Base-by-base conservation (phyloP, 306 rosid genomes). In the Argentina anserina region DNA sequence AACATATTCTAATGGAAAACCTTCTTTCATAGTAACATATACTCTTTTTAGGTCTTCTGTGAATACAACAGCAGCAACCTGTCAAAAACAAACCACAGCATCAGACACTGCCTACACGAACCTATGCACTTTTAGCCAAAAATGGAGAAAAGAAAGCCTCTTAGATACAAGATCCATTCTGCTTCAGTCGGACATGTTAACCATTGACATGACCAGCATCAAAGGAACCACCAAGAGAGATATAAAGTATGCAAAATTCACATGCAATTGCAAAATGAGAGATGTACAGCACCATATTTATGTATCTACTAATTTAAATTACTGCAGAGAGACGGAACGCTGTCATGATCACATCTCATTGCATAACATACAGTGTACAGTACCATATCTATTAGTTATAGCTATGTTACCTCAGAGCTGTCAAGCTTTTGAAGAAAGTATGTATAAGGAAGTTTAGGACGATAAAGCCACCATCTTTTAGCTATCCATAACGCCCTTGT, bases 401-500 rank as follows among this genome's bases (percentile, higher is more conserved):
- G n/a, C n/a, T 34, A 65, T 47, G 73, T 73, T 78, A 89, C 98
- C 96, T 91, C 97, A n/a, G 96, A 89, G 86, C 85, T 78, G 81
- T 91, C 96, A 47, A 94, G 92, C 83, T 94, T 94, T 72, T 88
- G 81, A 67, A 94, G 92, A 83, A 94, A 89, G 81, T 91, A 91
- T 46, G 88, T 86, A 77, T 94, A 94, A 43, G 96, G 96, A 84
- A 89, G 95, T 85, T 80, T 87, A 53, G 97, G 98, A 71, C 98
- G 96, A 88, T 91, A 91, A 26, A 72, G 80, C 98, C 97, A 94
- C 98, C 98, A 94, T 88, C 98, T 86, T 89, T 94, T 91, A 53
- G 96, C 80, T 76, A 91, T 89, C 98, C 98, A 94, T 28, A 89
- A 72, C 9, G 83, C 92, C 82, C 96, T 89, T 69, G 88, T 80